Base-by-base conservation (phyloP, 2,329 filamentous ascomycete species). In the Monosporascus sp. region DNA sequence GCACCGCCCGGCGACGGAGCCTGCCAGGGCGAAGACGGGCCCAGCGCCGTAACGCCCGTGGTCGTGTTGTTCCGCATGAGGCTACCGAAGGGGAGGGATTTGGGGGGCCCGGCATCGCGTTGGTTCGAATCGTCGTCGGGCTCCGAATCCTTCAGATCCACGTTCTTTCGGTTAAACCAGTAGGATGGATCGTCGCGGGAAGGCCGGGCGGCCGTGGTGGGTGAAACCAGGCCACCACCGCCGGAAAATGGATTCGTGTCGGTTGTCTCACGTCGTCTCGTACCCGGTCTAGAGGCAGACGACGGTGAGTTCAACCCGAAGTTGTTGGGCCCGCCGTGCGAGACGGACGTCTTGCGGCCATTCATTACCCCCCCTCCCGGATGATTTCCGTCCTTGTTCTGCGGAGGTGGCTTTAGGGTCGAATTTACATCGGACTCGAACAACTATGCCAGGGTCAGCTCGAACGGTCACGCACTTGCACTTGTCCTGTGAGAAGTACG, bases 401-500 rank as follows among this genome's bases (percentile, higher is more conserved):
- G 87, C 35, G 85, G 82, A 20, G 89, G 89, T 8, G 89, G 88
- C 72, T 97, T 97, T 61, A 97, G 77, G 36, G 91, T 88, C 37
- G 94, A 97, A 70, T 97, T 99, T 67, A 99, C 91, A 59, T 95
- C 94, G 49, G 82, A 83, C 49, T 84, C 74, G 71, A 97, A 97
- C 58, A 88, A 76, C 88, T 96, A 69, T 49, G 65, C 61, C 11
- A 52, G 59, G 55, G 55, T 68, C 57, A 67, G 60, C 55, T 60
- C 61, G 63, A 59, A 49, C 52, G 45, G 24, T 43, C 50, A 46
- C 24, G 49, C n/a, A 38, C 24, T 3, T 36, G 41, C 18, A 37
- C 38, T 22, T 46, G 11, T 14, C 4, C 4, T 25, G 18, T 17
- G 53, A 17, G 25, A n/a, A 14, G 48, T 9, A 11, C 31, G 5